These are phyloP conservation scores for Zasmidium cellare DNA, from an alignment of 2,329 filamentous ascomycete genomes.

Conservation along the genomic window DNA sequence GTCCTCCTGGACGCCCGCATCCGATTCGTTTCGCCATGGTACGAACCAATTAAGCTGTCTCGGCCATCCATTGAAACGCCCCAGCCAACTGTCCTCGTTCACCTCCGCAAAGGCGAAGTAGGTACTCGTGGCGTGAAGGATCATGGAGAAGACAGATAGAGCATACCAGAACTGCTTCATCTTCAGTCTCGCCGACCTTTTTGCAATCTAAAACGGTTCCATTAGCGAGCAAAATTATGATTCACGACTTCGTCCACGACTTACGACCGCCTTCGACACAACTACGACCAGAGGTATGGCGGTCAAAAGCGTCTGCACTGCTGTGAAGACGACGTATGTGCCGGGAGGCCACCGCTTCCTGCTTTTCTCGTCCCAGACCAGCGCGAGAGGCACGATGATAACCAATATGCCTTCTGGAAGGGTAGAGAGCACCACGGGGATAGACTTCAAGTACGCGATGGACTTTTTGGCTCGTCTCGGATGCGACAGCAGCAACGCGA, in stretches of 20 bases:
- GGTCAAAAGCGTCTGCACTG: no score
- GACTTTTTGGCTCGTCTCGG: neutral
- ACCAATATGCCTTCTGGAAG: neutral
- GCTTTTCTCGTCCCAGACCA: neutral
- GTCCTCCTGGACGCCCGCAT: neutral
- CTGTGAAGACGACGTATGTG: no score
- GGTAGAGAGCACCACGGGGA: no score
- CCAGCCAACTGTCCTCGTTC: neutral
- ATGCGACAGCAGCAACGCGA: conserved; percentile 13
- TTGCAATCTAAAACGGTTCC: no score
- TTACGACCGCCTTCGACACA: no score
- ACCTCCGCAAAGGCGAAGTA: neutral
- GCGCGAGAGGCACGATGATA: neutral
- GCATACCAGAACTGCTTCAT: conserved; percentile 1
- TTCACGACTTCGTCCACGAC: no score
- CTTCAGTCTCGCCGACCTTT: no score
- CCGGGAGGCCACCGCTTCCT: neutral
- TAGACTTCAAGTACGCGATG: no score
- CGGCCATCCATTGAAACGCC: neutral
- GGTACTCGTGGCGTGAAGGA: neutral
- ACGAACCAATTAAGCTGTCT: conserved; percentile 3
- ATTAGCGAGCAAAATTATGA: no score
- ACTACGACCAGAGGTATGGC: no score
- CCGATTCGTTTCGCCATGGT: conserved; percentile 6
- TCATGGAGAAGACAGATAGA: neutral